Conservation (phyloP, 352 stramenopile genomes). For the Phytophthora sojae region DNA sequence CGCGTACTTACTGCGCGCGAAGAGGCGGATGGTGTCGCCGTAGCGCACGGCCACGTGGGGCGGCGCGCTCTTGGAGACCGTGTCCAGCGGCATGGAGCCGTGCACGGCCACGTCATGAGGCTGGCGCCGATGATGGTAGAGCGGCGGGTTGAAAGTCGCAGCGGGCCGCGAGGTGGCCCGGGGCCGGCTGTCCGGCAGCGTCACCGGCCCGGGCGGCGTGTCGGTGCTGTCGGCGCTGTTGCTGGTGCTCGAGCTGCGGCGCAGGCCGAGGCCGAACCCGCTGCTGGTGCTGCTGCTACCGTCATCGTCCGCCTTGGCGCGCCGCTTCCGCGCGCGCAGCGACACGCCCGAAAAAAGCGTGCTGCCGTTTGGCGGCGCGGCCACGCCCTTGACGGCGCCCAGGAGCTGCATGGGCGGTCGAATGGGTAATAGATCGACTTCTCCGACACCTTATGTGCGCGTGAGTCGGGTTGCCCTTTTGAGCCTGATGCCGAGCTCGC, state of each 20-base stretch:
- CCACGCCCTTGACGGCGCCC: conserved; percentile 43
- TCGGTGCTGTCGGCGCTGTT: conserved; percentile 25
- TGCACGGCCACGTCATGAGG: conserved; percentile 30
- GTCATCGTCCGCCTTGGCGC: conserved; percentile 19
- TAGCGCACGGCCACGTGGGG: conserved; percentile 76
- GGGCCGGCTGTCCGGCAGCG: conserved; percentile 15
- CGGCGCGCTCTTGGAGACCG: conserved; percentile 53
- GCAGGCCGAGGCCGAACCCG: conserved; percentile 23
- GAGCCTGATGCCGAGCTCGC: too few relatives aligned
- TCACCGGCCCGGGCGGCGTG: conserved; percentile 12
- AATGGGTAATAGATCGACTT: background rate
- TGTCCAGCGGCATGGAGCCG: conserved; percentile 43
- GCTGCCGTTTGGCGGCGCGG: conserved; percentile 31
- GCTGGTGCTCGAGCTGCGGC: conserved; percentile 30
- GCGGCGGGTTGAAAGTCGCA: background rate
- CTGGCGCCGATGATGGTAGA: conserved; percentile 7
- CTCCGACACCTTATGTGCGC: background rate
- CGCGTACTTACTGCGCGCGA: conserved; percentile 68
- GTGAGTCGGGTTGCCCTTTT: too few relatives aligned
- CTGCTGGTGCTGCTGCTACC: conserved; percentile 2
- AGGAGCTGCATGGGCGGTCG: conserved; percentile 41
- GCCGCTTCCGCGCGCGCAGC: conserved; percentile 28
- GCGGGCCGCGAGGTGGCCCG: conserved; percentile 17
- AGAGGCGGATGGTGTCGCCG: conserved; percentile 74
- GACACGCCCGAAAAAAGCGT: conserved; percentile 47